These are phyloP conservation scores for Stephania japonica DNA, from an alignment of 164 flowering plant species.

Conservation along the genomic window DNA sequence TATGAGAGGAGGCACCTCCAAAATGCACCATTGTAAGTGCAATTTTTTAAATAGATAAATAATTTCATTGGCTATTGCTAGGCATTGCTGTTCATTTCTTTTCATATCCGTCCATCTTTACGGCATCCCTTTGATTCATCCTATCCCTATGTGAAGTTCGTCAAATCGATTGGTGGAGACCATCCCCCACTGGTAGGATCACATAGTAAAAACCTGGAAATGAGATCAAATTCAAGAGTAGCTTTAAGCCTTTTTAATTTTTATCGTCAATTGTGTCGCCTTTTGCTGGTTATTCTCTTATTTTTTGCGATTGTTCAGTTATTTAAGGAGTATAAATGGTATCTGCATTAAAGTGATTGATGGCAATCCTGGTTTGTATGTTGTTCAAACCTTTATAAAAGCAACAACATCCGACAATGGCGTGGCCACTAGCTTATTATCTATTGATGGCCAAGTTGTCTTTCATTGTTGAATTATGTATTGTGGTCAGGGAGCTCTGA, in stretches of 20 bases:
- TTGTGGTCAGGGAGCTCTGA: neutral
- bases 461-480: neutral
- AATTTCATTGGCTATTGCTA: neutral
- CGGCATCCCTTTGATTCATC: neutral
- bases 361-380: neutral
- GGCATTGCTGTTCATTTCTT: neutral
- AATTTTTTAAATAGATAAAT: neutral
- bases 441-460: neutral
- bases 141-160: neutral
- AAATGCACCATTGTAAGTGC: constrained; percentile 15
- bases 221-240: neutral
- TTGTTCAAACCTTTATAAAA: neutral
- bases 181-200: neutral
- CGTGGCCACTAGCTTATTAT: too few species aligned
- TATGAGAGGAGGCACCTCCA: constrained; percentile 64
- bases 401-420: too few species aligned
- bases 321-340: neutral
- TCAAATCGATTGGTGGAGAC: neutral
- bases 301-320: neutral
- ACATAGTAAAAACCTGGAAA: neutral
- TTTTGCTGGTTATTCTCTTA: neutral
- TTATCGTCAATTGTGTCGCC: neutral
- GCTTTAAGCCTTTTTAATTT: neutral
- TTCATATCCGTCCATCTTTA: neutral
- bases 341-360: neutral